phyloP scores from a whole-genome alignment of 2,329 filamentous ascomycete genomes.

The Rhynchosporium secalis region DNA sequence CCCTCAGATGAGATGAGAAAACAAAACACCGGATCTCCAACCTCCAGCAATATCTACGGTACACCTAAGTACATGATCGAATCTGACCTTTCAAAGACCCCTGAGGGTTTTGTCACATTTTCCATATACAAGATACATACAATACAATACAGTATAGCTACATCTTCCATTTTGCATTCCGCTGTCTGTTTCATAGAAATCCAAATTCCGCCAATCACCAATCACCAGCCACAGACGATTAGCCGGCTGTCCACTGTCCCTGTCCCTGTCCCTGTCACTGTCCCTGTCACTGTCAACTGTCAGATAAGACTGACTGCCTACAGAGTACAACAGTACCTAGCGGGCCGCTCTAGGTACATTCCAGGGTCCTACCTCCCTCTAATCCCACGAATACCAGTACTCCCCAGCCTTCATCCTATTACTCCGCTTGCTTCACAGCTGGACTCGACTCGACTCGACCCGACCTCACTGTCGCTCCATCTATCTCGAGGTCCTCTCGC shows the following conservation, averaged over 20 bases:
- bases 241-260: not conserved
- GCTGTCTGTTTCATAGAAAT: too few species aligned
- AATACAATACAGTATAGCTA: too few species aligned
- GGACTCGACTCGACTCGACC: not conserved
- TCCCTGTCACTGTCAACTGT: too few species aligned
- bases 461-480: not conserved
- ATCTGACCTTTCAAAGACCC: not conserved
- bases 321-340: too few species aligned
- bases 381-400: too few species aligned
- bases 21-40: not conserved
- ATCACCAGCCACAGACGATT: constrained; percentile 2
- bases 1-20: not conserved
- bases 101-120: not conserved
- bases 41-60: not conserved
- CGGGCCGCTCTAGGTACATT: too few species aligned
- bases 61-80: not conserved
- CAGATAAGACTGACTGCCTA: too few species aligned
- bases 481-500: not conserved
- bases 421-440: not conserved
- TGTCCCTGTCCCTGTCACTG: not conserved
- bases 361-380: too few species aligned
- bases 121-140: too few species aligned
- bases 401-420: too few species aligned
- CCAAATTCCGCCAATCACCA: not conserved
- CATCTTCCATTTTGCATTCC: too few species aligned